A percentile compares a stretch with the other conserved stretches of the same genome.
Conservation (phyloP, 2,329 filamentous ascomycete species). For the Phialophora expanda region DNA sequence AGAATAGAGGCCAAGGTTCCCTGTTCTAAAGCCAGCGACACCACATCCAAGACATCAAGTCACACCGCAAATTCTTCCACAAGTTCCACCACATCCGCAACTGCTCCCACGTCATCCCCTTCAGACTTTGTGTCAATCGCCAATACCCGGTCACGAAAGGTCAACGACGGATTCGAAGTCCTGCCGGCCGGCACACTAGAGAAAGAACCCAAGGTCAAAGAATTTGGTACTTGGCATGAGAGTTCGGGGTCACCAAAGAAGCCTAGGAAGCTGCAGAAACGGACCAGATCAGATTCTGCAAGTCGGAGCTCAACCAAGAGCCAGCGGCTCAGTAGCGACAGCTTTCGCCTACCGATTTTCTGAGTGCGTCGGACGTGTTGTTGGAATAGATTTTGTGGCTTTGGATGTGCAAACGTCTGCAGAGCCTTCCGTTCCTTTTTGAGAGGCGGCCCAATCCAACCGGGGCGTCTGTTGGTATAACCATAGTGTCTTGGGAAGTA, state of each 20-base stretch:
- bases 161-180: constrained; percentile 38
- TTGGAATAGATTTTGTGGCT: constrained; percentile 30
- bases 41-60: constrained; percentile 28
- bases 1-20: constrained; percentile 34
- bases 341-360: constrained; percentile 27
- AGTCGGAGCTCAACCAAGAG: constrained; percentile 30
- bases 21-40: constrained; percentile 26
- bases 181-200: constrained; percentile 36
- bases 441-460: constrained; percentile 7
- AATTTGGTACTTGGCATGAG: constrained; percentile 32
- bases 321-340: constrained; percentile 22
- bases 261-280: constrained; percentile 34
- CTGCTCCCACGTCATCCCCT: constrained; percentile 17
- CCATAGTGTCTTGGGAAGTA: constrained; percentile 16
- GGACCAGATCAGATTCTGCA: constrained; percentile 28
- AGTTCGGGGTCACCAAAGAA: constrained; percentile 18
- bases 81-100: constrained; percentile 24
- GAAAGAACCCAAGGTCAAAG: constrained; percentile 28
- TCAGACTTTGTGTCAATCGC: constrained; percentile 29
- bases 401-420: constrained; percentile 24
- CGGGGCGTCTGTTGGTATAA: constrained; percentile 25
- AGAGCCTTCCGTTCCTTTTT: constrained; percentile 11
- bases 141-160: constrained; percentile 31
- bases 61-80: constrained; percentile 32
- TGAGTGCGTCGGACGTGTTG: constrained; percentile 21